Percentiles rank a stretch among this genome's conserved stretches.
Evolutionary conservation across 805 yeast species (phyloP).

Genomic region (Priceomyces fermenticarens): DNA sequence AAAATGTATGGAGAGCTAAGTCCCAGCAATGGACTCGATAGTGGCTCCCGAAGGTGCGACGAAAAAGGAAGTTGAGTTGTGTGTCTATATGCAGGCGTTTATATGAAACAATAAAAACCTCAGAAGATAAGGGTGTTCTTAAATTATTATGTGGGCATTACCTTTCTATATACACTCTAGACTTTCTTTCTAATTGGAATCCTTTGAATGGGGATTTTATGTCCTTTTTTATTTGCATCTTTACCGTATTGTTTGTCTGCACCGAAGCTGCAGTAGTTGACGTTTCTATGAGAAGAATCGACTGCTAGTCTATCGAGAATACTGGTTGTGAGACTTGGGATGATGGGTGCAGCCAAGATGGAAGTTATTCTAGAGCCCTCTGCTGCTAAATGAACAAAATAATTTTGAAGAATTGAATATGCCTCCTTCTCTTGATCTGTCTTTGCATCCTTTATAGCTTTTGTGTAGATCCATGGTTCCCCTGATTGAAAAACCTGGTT

Average conservation of each 20-base stretch:
- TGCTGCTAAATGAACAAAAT: constrained; percentile 59
- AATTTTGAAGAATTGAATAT: constrained; percentile 31
- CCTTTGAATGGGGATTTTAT: constrained; percentile 48
- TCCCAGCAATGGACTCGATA: neutral
- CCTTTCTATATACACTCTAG: neutral
- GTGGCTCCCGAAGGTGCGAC: neutral
- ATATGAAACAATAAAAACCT: too few species aligned
- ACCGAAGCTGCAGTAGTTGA: constrained; percentile 50
- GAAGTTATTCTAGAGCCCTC: constrained; percentile 70
- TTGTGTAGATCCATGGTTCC: constrained; percentile 71
- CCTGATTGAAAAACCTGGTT: constrained; percentile 65
- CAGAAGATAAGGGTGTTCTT: too few species aligned
- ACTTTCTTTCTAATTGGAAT: constrained; percentile 11
- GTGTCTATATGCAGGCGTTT: neutral
- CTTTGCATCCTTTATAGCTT: constrained; percentile 15
- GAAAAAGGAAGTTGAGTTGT: neutral
- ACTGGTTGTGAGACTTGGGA: constrained; percentile 58
- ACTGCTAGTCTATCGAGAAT: constrained; percentile 68
- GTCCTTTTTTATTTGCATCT: constrained; percentile 46
- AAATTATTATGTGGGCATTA: too few species aligned
- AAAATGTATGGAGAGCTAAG: neutral
- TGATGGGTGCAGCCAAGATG: constrained; percentile 66
- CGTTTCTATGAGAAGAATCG: constrained; percentile 32
- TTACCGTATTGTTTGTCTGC: constrained; percentile 61
- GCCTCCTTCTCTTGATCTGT: constrained; percentile 12